Conservation (phyloP, 768 basidiomycete species). For the Rhodotorula diobovata region DNA sequence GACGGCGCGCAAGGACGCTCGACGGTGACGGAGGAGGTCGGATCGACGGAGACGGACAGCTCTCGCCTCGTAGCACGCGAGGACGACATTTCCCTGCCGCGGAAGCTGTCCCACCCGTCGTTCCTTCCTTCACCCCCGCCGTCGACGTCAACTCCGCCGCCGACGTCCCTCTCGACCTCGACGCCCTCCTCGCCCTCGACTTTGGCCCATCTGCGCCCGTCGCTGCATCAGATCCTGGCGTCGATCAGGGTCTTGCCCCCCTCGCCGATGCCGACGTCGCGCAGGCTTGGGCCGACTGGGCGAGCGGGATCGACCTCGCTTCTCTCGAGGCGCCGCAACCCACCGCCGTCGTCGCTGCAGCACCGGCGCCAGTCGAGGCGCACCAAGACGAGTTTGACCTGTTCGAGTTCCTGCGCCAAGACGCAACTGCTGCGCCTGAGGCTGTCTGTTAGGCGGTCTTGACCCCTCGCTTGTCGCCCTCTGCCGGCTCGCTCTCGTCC, state of each 20-base stretch:
- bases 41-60: slow-evolving; percentile 19
- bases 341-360: neutral
- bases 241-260: slow-evolving; percentile 18
- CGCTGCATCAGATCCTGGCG: slow-evolving; percentile 30
- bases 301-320: neutral
- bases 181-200: neutral
- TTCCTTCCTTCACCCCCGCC: neutral
- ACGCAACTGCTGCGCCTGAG: slow-evolving; percentile 6
- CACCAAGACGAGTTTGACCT: slow-evolving; percentile 14
- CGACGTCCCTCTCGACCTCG: slow-evolving; percentile 4
- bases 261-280: neutral
- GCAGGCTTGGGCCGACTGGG: slow-evolving; percentile 32
- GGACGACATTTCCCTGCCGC: slow-evolving; percentile 36
- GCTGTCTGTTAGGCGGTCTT: slow-evolving; percentile 15
- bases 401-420: slow-evolving; percentile 29
- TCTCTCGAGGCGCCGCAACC: neutral
- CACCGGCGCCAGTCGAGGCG: too few species aligned
- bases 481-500: too few species aligned
- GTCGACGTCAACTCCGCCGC: neutral
- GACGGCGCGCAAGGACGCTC: neutral
- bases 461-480: too few species aligned
- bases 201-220: neutral
- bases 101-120: slow-evolving; percentile 26
- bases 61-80: slow-evolving; percentile 40
- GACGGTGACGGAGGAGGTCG: neutral